These are phyloP conservation scores for Kokia cookei DNA, from an alignment of 441 rosid species.

Conservation along the genomic window DNA sequence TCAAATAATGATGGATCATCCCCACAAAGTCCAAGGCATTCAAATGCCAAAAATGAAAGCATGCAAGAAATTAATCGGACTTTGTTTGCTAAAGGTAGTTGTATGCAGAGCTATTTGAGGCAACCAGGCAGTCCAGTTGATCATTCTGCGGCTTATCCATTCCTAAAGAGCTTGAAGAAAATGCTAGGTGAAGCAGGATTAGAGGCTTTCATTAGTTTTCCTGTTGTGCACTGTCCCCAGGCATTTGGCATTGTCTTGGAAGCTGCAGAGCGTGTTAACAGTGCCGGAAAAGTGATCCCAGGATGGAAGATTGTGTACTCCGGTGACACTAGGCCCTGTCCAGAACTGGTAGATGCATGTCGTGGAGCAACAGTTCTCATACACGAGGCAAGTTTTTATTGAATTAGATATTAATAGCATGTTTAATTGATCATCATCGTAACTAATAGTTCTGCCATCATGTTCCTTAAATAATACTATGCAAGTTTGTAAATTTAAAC, in stretches of 20 bases:
- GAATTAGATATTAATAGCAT: not conserved
- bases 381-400: conserved; percentile 59
- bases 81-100: conserved; percentile 54
- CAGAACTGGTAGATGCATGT: conserved; percentile 63
- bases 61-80: conserved; percentile 21
- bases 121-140: conserved; percentile 47
- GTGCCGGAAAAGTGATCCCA: conserved; percentile 58
- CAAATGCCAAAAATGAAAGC: not conserved
- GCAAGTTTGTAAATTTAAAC: not conserved
- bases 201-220: conserved; percentile 69
- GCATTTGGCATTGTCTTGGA: conserved; percentile 69
- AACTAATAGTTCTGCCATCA: not conserved
- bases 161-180: conserved; percentile 47
- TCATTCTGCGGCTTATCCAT: conserved; percentile 28
- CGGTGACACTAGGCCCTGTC: conserved; percentile 95
- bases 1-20: conserved; percentile 10
- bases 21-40: conserved; percentile 18
- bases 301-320: conserved; percentile 97
- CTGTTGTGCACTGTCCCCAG: conserved; percentile 93
- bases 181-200: conserved; percentile 61
- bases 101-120: conserved; percentile 71
- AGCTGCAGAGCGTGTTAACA: conserved; percentile 67
- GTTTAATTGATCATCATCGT: not conserved
- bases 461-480: not conserved
- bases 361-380: conserved; percentile 80